Base-by-base conservation (phyloP, 2,329 filamentous ascomycete genomes). In the Colletotrichum limetticola region DNA sequence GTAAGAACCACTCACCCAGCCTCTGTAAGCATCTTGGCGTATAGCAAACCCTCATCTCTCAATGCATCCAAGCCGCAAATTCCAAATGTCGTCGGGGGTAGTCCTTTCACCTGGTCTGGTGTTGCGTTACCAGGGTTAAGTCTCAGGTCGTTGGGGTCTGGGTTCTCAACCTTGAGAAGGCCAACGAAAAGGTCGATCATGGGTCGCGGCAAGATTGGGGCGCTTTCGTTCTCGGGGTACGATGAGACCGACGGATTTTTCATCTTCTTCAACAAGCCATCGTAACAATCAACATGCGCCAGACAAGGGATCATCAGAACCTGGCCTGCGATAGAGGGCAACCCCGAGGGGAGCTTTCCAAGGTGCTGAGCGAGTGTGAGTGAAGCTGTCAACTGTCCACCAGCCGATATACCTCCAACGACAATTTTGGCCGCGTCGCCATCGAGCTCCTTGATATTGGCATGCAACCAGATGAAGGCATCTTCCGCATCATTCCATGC, bases 401-500 rank as follows among this genome's bases (percentile, higher is more conserved):
- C 87, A 0, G 86, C 86, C 0, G 86, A 88, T 7, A 87, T 83
- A 0, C 87, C 87, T 1, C 87, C 87, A 0, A 89, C 75, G 0
- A 89, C 76, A 0, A 89, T 79, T 6, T 80, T 78, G 0, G 75
- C 70, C 1, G 80, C 69, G 49, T 88, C 83, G 9, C 83, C 83
- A 16, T 81, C 81, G 5, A 88, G 74, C 0, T 77, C 68, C 0
- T 77, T 75, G 1, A 85, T 83, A 69, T 87, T 80, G 16, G 80
- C 78, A 62, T 89, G 85, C 0, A 89, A 77, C 90, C 89, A 92
- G 22, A 84, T 80, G 37, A 90, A 87, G 0, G 86, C 84, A 58
- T 91, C 90, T 70, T 89, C 85, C 0, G 83, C 78, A 59, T 92
- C 90, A 56, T 87, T 73, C 85, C 86, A 90, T 0, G 85, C 83